Base-by-base conservation (phyloP, 2,329 filamentous ascomycete genomes). In the Macroventuria anomochaeta region DNA sequence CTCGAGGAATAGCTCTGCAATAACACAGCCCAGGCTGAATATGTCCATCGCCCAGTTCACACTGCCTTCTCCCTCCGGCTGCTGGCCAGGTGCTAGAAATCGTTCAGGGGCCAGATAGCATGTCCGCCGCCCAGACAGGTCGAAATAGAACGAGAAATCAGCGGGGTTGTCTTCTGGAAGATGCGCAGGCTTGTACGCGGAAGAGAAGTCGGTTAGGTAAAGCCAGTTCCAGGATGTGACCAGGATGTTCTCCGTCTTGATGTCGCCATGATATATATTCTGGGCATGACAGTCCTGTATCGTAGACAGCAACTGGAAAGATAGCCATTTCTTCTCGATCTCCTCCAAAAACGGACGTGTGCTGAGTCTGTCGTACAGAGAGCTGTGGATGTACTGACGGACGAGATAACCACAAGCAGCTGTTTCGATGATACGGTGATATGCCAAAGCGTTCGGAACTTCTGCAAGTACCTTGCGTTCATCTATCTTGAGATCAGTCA, bases 201-300 rank as follows among this genome's bases (percentile, higher is more conserved):
- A 92, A 3, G 93, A 96, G 73, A 97, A 99, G 74, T 99, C 95
- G n/a, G 93, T 88, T 31, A 99, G 83, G 72, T 97, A 99, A 2
- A 99, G 83, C 95, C 96, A 99, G 77, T 97, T 97, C 95, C 95
- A 99, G 6, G 95, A 97, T 0, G 95, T 99, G 43, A 99, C 93
- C 40, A 99, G 80, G 29, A 96, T 86, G 68, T 99, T 99, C 75
- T 99, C 93, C 1, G 93, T 95, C 80, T 99, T 99, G 79, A 99
- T 97, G 70, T 99, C 96, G 53, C 95, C 96, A 72, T 99, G 95
- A 72, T 93, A 97, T 44, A 99, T 83, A 66, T 96, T 90, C 39
- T 89, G 84, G 23, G 89, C 83, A 74, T 99, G 95, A 67, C 91
- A 97, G 75, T 99, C 96, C 51, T 93, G 87, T 53, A 99, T 80